phyloP scores from a whole-genome alignment of 2,329 filamentous ascomycete species.

The Dactylellina sp. region DNA sequence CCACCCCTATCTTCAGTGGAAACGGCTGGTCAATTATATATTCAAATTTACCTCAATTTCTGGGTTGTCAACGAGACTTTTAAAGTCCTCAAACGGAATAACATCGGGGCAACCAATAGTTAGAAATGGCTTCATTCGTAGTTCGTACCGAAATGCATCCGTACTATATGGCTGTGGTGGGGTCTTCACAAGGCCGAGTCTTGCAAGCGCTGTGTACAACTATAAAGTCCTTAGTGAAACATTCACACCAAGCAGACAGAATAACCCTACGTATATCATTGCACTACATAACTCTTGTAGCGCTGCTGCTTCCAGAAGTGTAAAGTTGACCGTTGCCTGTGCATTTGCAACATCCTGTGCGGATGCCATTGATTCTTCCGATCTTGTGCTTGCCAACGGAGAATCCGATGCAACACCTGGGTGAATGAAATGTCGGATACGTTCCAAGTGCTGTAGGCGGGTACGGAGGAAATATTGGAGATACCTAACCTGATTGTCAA shows the following conservation, averaged over 20 bases:
- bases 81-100: constrained; percentile 74
- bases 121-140: constrained; percentile 87
- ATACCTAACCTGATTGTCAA: no score
- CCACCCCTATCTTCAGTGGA: background rate
- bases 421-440: constrained; percentile 71
- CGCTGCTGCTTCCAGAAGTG: constrained; percentile 52
- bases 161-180: constrained; percentile 74
- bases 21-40: background rate
- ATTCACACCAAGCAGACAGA: constrained; percentile 65
- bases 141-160: constrained; percentile 77
- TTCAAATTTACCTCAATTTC: constrained; percentile 60
- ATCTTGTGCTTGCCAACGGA: constrained; percentile 58
- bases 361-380: constrained; percentile 59
- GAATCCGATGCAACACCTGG: constrained; percentile 44
- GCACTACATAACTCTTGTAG: constrained; percentile 55
- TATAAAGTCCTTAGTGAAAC: constrained; percentile 70
- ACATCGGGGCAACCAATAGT: constrained; percentile 75
- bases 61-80: constrained; percentile 65
- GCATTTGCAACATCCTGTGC: constrained; percentile 48
- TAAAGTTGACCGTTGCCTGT: constrained; percentile 54
- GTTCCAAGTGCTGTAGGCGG: constrained; percentile 76
- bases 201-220: constrained; percentile 75
- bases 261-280: constrained; percentile 49
- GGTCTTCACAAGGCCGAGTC: constrained; percentile 69
- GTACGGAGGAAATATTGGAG: constrained; percentile 78